A percentile compares a stretch with the other conserved stretches of the same genome.
phyloP scores from a whole-genome alignment of 495 filamentous ascomycete species.

The Neurospora sp. region DNA sequence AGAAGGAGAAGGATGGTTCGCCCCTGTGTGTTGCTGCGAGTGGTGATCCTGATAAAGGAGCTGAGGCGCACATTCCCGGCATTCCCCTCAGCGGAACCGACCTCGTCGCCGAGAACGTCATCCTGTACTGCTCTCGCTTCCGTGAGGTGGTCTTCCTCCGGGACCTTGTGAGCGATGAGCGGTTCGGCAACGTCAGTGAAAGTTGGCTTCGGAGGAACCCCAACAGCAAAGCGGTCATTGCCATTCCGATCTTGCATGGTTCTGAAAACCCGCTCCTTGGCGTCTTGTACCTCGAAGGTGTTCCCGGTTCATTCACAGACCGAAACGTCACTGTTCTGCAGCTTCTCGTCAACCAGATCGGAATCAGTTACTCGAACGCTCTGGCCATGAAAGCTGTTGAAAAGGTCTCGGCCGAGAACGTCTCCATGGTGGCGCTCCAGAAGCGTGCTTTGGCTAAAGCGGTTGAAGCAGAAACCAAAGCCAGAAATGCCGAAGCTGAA shows the following conservation, averaged over 20 bases:
- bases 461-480: constrained; percentile 70
- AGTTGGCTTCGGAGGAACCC: constrained; percentile 59
- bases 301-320: constrained; percentile 78
- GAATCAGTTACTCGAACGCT: constrained; percentile 81
- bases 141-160: constrained; percentile 75
- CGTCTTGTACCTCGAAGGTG: constrained; percentile 76
- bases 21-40: constrained; percentile 60
- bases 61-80: constrained; percentile 51
- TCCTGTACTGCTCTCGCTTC: constrained; percentile 75
- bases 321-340: constrained; percentile 77
- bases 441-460: constrained; percentile 73
- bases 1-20: constrained; percentile 9
- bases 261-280: constrained; percentile 59
- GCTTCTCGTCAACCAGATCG: constrained; percentile 79
- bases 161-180: constrained; percentile 73
- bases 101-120: constrained; percentile 63
- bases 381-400: constrained; percentile 71
- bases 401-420: constrained; percentile 71
- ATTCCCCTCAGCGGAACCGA: constrained; percentile 53
- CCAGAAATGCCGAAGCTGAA: constrained; percentile 70
- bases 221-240: constrained; percentile 67
- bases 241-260: constrained; percentile 74
- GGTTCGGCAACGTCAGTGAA: constrained; percentile 74
- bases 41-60: constrained; percentile 57
- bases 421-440: constrained; percentile 80